Conservation (phyloP, 208 protist species). For the Porcisia deanei region DNA sequence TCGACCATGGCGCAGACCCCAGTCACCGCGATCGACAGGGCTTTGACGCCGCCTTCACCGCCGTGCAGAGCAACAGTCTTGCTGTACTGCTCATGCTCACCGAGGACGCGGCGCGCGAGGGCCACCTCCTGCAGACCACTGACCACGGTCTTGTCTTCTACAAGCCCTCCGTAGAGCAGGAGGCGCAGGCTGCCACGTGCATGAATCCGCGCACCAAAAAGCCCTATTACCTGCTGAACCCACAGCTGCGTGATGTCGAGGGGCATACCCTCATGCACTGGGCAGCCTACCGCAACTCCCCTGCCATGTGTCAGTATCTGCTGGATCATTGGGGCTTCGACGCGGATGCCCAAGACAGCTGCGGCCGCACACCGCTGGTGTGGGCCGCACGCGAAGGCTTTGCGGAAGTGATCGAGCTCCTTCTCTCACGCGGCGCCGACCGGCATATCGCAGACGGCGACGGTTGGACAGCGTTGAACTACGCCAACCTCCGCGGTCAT, state of each 20-base stretch:
- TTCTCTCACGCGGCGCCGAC: conserved; percentile 55
- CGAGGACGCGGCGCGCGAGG: conserved; percentile 35
- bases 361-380: conserved; percentile 68
- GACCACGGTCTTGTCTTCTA: conserved; percentile 25
- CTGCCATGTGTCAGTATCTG: conserved; percentile 65
- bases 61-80: conserved; percentile 55
- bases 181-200: conserved; percentile 10
- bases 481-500: conserved; percentile 64
- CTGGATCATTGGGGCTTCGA: conserved; percentile 63
- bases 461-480: conserved; percentile 59
- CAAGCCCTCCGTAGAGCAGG: conserved; percentile 22
- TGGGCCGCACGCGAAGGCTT: conserved; percentile 85
- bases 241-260: conserved; percentile 42
- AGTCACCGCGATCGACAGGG: conserved; percentile 50
- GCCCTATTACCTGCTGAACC: conserved; percentile 50
- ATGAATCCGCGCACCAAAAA: conserved; percentile 26
- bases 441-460: conserved; percentile 41
- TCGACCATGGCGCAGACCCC: conserved; percentile 72
- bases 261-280: conserved; percentile 81
- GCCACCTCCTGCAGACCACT: conserved; percentile 20
- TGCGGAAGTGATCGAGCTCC: conserved; percentile 60
- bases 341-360: conserved; percentile 44
- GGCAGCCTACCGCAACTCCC: conserved; percentile 70
- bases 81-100: conserved; percentile 61
- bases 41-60: conserved; percentile 62